A percentile compares a stretch with the other conserved stretches of the same genome.
Conservation (phyloP, 2,329 filamentous ascomycete species). For the Ophiostoma ulmi region DNA sequence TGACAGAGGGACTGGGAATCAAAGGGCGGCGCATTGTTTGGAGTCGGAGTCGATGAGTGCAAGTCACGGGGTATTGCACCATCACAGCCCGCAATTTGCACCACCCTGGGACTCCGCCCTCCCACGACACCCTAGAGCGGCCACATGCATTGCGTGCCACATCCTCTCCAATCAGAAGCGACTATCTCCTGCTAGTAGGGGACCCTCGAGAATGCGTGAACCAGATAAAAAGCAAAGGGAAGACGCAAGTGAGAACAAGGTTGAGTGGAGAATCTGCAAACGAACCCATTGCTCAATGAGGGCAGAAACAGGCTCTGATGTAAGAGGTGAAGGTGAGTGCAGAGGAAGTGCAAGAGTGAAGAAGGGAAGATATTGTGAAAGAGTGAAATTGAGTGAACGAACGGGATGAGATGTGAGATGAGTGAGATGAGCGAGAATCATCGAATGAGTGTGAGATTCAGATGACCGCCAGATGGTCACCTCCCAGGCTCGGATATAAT, state of each 20-base stretch:
- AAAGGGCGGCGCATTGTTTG: constrained; percentile 16
- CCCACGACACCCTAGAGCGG: constrained; percentile 24
- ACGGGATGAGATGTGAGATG: neutral
- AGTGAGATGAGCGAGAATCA: neutral
- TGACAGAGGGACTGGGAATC: constrained; percentile 12
- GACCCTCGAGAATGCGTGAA: constrained; percentile 6
- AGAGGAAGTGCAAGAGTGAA: neutral
- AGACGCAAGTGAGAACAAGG: constrained; percentile 7
- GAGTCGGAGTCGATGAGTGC: constrained; percentile 14
- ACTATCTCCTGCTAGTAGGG: constrained; percentile 12
- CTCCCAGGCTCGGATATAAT: neutral
- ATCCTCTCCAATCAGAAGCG: constrained; percentile 34
- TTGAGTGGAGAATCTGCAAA: constrained; percentile 12
- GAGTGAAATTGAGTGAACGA: neutral
- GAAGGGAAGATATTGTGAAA: neutral
- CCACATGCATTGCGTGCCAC: constrained; percentile 24
- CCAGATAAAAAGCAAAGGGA: constrained; percentile 6
- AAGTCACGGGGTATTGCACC: constrained; percentile 59
- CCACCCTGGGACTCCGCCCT: constrained; percentile 33
- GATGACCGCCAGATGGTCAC: neutral
- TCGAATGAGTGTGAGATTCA: neutral
- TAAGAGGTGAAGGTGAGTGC: neutral
- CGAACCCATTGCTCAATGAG: constrained; percentile 20
- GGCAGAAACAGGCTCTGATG: neutral
- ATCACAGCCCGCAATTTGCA: constrained; percentile 46